Base-by-base conservation (phyloP, 2,329 filamentous ascomycete species). In the Arthrinium puccinioides region DNA sequence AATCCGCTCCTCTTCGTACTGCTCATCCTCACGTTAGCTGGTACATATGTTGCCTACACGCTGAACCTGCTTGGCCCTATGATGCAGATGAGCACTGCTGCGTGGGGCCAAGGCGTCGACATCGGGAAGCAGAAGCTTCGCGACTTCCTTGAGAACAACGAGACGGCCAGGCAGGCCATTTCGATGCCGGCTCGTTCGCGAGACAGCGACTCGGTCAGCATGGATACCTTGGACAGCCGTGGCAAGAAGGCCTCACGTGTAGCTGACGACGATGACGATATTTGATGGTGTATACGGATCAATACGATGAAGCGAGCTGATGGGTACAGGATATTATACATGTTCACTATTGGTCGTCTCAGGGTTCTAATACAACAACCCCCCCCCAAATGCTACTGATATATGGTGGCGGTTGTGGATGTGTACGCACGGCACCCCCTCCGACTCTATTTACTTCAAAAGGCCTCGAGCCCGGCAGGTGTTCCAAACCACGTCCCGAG, bases 61-160 rank as follows among this genome's bases (percentile, higher is more conserved):
- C 81, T 98, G 48, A 97, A 97, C 59, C 78, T 98, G 13, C 89
- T 94, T 66, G 92, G 92, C 1, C 92, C 92, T 0, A 97, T 98
- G 71, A 70, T 94, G 50, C 88, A 94, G 56, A 96, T 98, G 87
- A 77, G 79, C 47, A 92, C 92, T 50, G 92, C 92, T 11, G 92
- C 92, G 4, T 82, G 79, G 32, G 73, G 74, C 44, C 92, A 98
- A 64, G 92, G 86, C 7, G 54, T 95, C 21, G 87, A 94, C 50
- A 87, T 98, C 48, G 86, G 87, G 56, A 96, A 95, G 69, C 84
- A 92, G 66, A 82, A 85, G 51, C 75, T 97, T 32, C 79, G 90
- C 18, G 87, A 95, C 21, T 96, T 96, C 54, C 72, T 97, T 40
- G 86, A 89, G 64, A 83, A 76, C 51, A 87, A 82, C n/a, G 87